Evolutionary conservation across 768 basidiomycete genomes (phyloP), one percentile per base, ranked within the genome.

Genomic region (Pleurotus citrinopileatus): DNA sequence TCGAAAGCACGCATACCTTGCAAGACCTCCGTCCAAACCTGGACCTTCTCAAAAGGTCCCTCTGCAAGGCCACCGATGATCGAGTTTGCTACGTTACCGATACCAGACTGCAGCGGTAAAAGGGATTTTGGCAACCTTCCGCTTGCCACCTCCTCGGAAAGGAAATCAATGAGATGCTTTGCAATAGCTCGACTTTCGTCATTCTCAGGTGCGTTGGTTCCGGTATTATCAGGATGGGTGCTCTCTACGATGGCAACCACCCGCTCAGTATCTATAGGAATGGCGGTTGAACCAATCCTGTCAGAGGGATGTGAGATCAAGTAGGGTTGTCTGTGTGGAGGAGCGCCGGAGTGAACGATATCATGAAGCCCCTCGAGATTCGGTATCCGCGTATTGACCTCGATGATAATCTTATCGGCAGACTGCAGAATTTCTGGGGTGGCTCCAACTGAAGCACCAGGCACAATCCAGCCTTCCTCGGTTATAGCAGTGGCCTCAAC

Each of bases 1-100:
- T 10, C 9, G 10, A 38, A 9, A 34, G 3, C 19, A 5, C 1
- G 22, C 53, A 8, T 43, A 68, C 72, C 72, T 57, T 76, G 76
- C 22, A 79, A 58, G 1, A 78, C 77, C 61, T 77, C 77, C 4
- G 76, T 79, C 75, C 76, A 79, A 12, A 77, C 77, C 60, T 75
- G 73, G 5, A 79, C 76, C 45, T 74, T 67, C 28, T 79, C 73
- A 42, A 78, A 79, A 1, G 77, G 76, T 1, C 76, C 77, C 0
- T 73, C 74, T 0, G 76, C 76, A 0, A 78, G 65, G 2, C 76
- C 76, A 2, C 76, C 77, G 53, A 79, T 79, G 52, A 79, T 78
- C 0, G 71, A 74, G 53, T 79, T 78, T 6, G 76, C 76, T 3
- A 78, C 76, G 53, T 79, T 78, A 0, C 76, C 76, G 12, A 78